Evolutionary conservation across 768 basidiomycete species (phyloP).

Genomic region (Cystobasidium ongulense): DNA sequence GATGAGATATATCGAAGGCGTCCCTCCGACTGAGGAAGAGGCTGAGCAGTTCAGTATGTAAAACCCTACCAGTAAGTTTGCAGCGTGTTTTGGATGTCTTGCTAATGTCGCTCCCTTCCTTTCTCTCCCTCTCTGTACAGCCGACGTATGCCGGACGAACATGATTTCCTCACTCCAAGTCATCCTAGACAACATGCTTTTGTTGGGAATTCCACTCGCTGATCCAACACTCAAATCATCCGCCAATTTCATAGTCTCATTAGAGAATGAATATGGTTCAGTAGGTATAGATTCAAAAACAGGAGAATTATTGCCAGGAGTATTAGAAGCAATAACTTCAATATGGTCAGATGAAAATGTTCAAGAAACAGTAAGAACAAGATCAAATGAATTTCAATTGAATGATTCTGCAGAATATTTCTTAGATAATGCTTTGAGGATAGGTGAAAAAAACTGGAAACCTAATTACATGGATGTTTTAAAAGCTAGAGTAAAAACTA

Average conservation of each 20-base stretch:
- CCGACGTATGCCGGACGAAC: constrained; percentile 29
- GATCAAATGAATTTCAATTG: constrained; percentile 29
- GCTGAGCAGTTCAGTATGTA: constrained; percentile 20
- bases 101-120: not conserved
- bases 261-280: constrained; percentile 24
- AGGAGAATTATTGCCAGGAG: constrained; percentile 6
- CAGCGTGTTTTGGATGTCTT: too few species aligned
- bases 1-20: constrained; percentile 46
- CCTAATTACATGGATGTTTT: constrained; percentile 31
- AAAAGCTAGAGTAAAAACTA: constrained; percentile 32
- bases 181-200: constrained; percentile 27
- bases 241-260: not conserved
- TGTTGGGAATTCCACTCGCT: not conserved
- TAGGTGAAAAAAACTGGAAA: constrained; percentile 12
- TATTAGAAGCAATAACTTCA: constrained; percentile 2
- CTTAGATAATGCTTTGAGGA: not conserved
- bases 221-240: not conserved
- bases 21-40: constrained; percentile 32
- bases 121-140: not conserved
- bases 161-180: constrained; percentile 23
- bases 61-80: not conserved
- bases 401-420: constrained; percentile 32
- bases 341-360: constrained; percentile 17
- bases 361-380: not conserved
- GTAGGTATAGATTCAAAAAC: constrained; percentile 15